Percentiles rank a stretch among this genome's conserved stretches.
These are phyloP conservation scores for Podospora pseudocomata DNA, from an alignment of 495 filamentous ascomycete species.

Conservation along the genomic window DNA sequence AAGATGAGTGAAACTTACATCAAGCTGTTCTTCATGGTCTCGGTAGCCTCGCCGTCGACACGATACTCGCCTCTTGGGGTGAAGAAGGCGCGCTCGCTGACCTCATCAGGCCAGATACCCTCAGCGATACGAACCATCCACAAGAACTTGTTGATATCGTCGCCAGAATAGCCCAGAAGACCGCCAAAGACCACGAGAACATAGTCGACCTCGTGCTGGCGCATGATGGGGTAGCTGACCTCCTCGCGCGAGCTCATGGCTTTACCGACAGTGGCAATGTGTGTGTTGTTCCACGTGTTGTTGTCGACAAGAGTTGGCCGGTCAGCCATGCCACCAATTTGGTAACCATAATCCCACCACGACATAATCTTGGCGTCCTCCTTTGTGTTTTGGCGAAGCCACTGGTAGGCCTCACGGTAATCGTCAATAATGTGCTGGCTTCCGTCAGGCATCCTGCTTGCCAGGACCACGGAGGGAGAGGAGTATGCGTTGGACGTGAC, in stretches of 20 bases:
- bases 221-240: conserved; percentile 96
- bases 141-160: conserved; percentile 99
- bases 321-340: conserved; percentile 99
- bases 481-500: conserved; percentile 99
- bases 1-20: conserved; percentile 62
- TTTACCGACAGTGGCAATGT: conserved; percentile 98
- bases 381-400: conserved; percentile 95
- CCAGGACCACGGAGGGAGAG: conserved; percentile 94
- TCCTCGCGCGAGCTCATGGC: conserved; percentile 98
- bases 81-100: conserved; percentile 96
- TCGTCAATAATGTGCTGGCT: conserved; percentile 99
- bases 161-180: conserved; percentile 95
- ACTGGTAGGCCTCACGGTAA: conserved; percentile 99
- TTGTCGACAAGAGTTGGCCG: conserved; percentile 97
- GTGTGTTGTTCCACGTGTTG: conserved; percentile 99
- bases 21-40: conserved; percentile 97
- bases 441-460: conserved; percentile 87
- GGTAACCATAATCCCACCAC: conserved; percentile 99
- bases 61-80: conserved; percentile 92
- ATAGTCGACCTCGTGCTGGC: conserved; percentile 98
- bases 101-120: conserved; percentile 98
- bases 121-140: conserved; percentile 99
- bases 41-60: conserved; percentile 90
- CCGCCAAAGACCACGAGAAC: conserved; percentile 96
- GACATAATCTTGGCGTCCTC: conserved; percentile 98